Evolutionary conservation across 805 yeast species (phyloP), one percentile per base, ranked within the genome.

Genomic region (Wickerhamiella lipophila): DNA sequence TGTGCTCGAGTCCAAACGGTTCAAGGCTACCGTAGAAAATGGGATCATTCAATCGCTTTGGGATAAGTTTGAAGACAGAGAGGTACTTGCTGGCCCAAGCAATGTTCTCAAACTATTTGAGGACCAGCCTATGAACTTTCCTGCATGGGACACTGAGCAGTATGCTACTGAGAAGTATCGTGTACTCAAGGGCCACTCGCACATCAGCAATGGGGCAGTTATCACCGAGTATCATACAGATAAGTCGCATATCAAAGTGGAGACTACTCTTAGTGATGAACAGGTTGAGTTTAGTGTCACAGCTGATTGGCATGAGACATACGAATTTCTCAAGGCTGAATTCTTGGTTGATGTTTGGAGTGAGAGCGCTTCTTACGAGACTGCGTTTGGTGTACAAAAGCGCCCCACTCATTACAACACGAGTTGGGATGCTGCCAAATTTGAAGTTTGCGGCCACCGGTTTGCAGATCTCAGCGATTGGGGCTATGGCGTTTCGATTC

Each of bases 131-230:
- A 69, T 85, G 59, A 80, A 74, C 50, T 89, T 79, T 79, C 95
- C 86, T 41, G 97, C 97, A 1, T 89, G 98, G 98, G 98, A 89
- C 62, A 89, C 97, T 0, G 98, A 89, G 62, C 72, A 87, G 51
- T 92, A 77, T 61, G 83, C 95, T 0, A 73, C 85, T 50, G 85
- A 81, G 57, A 86, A 81, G 59, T 77, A 74, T 60, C 76, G 78
- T 54, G 63, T 80, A 2, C 29, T n/a, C 25, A 53, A 58, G 11
- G 41, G 32, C 3, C 34, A 38, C n/a, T 53, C 47, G 3, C 50
- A 50, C 27, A 27, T 50, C 7, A 40, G 26, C 25, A 34, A 34
- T 5, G 35, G 38, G 11, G 13, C 27, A 1, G 27, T 48, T 6
- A 21, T 32, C 6, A 29, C 50, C 19, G 29, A 40, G 19, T 58